Evolutionary conservation across 805 yeast species (phyloP), one percentile per base, ranked within the genome.

Genomic region (Kuraishia cidri): DNA sequence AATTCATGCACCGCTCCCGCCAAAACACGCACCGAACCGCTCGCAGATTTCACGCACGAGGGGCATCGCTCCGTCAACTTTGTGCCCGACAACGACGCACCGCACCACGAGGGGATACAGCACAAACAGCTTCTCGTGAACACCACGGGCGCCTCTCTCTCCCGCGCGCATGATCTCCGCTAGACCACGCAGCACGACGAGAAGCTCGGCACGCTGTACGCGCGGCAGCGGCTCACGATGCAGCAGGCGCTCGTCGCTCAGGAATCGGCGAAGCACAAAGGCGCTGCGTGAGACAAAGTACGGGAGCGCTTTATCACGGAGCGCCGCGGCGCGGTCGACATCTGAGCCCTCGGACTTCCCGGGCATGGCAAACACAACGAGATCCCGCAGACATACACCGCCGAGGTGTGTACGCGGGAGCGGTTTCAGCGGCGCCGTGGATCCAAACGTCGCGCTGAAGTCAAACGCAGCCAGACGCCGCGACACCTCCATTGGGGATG

Each of bases 181-280:
- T 4, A 75, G 42, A 0, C 82, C 80, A 4, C 50, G 37, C 16
- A 79, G 42, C 5, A 75, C 44, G 0, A 59, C 44, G 9, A 41
- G 39, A n/a, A 87, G 46, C 49, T 88, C 97, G 5, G 58, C 53
- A 34, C 71, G 71, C 42, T 84, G 85, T 6, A 82, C 52, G 25
- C 68, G 63, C 0, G 90, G 72, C 11, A 82, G 58, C 1, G 97
- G 97, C 33, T 69, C 69, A 20, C 52, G 60, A 23, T 75, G 72
- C 5, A 79, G 48, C 9, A 87, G 54, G 21, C 64, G 69, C 32
- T 66, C 70, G 41, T 82, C 87, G 11, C 79, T 72, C 5, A 82
- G 58, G 39, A 72, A 77, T 37, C 80, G 71, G 35, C 80, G 64
- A 28, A 88, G 54, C 0, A 74, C 66, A 38, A 82, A 64, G 0